These are phyloP conservation scores for Yamadazyma atlantica DNA, from an alignment of 1,139 yeast species.

Conservation along the genomic window DNA sequence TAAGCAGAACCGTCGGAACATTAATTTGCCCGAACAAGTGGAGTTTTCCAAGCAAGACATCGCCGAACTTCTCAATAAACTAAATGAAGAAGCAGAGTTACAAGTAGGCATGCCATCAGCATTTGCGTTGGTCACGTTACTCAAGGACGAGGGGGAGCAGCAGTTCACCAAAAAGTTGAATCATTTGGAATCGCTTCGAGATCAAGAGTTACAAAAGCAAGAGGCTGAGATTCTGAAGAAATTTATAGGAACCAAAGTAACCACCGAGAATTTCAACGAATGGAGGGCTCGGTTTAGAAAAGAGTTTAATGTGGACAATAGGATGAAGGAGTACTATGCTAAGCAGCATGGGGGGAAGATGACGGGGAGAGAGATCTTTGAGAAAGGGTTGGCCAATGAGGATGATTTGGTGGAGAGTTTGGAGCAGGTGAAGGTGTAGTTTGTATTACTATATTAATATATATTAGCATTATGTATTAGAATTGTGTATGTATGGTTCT, in stretches of 20 bases:
- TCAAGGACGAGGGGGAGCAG: constrained; percentile 79
- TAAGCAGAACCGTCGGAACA: constrained; percentile 38
- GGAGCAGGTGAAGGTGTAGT: constrained; percentile 7
- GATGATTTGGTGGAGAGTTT: constrained; percentile 27
- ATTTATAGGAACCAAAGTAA: constrained; percentile 80
- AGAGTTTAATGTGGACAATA: constrained; percentile 55
- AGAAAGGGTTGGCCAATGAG: constrained; percentile 72
- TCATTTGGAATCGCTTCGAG: constrained; percentile 57
- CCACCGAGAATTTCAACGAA: constrained; percentile 60
- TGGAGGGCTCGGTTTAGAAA: constrained; percentile 72
- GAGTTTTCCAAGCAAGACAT: constrained; percentile 51
- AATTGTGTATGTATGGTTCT: too few species aligned
- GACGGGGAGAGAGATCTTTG: constrained; percentile 88
- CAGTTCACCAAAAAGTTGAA: constrained; percentile 58
- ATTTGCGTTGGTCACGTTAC: constrained; percentile 70
- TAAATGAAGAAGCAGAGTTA: constrained; percentile 66
- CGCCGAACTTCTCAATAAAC: constrained; percentile 33
- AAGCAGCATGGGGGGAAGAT: constrained; percentile 72
- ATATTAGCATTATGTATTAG: constrained; percentile 1
- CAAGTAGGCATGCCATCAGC: constrained; percentile 87
- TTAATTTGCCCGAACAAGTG: constrained; percentile 57
- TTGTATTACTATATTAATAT: neutral
- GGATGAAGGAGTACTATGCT: constrained; percentile 50
- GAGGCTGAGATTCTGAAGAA: constrained; percentile 71
- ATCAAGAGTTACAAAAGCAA: constrained; percentile 54